A percentile compares a stretch with the other conserved stretches of the same genome.
Evolutionary conservation across 129 eudicot species (phyloP).

Genomic region (Pseudognaphalium luteoalbum): DNA sequence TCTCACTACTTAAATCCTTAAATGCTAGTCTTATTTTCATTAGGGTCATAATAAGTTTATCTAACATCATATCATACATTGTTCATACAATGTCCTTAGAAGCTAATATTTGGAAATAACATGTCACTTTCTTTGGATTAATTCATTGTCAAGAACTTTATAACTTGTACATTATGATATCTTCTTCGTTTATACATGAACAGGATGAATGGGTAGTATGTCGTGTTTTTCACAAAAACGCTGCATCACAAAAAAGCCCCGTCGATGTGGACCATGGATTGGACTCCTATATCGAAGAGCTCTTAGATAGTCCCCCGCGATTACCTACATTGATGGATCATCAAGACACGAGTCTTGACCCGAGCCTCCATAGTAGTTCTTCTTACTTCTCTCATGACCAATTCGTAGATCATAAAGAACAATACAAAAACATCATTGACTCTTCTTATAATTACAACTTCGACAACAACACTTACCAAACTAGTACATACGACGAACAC

Average conservation of each 20-base stretch:
- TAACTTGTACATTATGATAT: neutral
- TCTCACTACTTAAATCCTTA: neutral
- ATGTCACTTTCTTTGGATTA: too few species aligned
- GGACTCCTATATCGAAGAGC: slow-evolving; percentile 54
- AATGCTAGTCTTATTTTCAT: neutral
- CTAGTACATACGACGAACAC: neutral
- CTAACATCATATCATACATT: too few species aligned
- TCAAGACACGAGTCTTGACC: slow-evolving; percentile 1
- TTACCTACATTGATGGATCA: slow-evolving; percentile 50
- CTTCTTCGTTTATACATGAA: too few species aligned
- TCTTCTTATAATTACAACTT: slow-evolving; percentile 16
- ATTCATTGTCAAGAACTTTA: neutral
- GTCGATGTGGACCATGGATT: slow-evolving; percentile 20
- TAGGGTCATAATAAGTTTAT: neutral
- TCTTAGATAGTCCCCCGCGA: slow-evolving; percentile 31
- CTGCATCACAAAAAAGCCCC: slow-evolving; percentile 24
- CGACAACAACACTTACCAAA: slow-evolving; percentile 8
- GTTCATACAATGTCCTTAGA: too few species aligned
- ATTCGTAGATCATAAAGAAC: slow-evolving; percentile 17
- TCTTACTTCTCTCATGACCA: slow-evolving; percentile 21
- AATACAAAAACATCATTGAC: slow-evolving; percentile 27
- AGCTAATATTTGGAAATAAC: too few species aligned
- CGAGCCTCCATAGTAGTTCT: neutral
- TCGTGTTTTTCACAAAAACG: slow-evolving; percentile 39
- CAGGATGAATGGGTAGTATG: slow-evolving; percentile 57